A percentile compares a stretch with the other conserved stretches of the same genome.
phyloP scores from a whole-genome alignment of 2,329 filamentous ascomycete genomes.

The Hypoxylon sp. region DNA sequence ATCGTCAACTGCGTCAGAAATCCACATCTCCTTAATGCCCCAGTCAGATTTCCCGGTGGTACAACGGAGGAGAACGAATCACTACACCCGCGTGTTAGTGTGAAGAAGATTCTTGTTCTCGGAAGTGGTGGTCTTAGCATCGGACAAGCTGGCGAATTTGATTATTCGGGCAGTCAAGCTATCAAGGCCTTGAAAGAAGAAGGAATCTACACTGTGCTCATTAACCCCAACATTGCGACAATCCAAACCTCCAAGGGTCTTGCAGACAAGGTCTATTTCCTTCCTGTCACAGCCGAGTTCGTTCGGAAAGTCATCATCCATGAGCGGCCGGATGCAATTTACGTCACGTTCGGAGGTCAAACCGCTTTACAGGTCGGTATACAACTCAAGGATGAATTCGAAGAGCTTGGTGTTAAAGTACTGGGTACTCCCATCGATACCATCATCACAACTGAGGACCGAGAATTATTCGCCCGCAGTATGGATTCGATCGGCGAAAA shows the following conservation, averaged over 20 bases:
- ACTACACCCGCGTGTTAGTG: conserved; percentile 80
- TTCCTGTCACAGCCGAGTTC: conserved; percentile 96
- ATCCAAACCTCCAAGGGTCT: conserved; percentile 98
- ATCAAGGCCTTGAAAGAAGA: conserved; percentile 99
- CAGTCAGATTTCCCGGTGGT: conserved; percentile 90
- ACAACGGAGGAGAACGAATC: conserved; percentile 81
- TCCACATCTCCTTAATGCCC: conserved; percentile 72
- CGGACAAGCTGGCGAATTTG: conserved; percentile 97
- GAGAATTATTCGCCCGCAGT: conserved; percentile 95
- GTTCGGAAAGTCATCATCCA: conserved; percentile 97
- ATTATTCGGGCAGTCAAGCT: conserved; percentile 97
- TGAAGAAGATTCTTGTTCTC: conserved; percentile 94
- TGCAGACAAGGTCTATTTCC: conserved; percentile 98
- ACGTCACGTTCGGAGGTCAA: conserved; percentile 97
- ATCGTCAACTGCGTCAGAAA: conserved; percentile 79
- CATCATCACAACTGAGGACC: conserved; percentile 98
- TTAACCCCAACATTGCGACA: conserved; percentile 99
- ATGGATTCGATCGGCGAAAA: conserved; percentile 99
- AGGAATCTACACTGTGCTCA: conserved; percentile 95
- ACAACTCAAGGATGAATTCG: conserved; percentile 96
- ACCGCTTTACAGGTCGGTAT: conserved; percentile 97
- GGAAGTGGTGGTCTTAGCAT: conserved; percentile 96
- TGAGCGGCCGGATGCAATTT: conserved; percentile 95
- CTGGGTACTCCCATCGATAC: conserved; percentile 97
- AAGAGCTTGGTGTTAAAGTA: conserved; percentile 90